These are phyloP conservation scores for Physocladia obscura DNA, from an alignment of 192 early-diverging fungal genomes.

Conservation along the genomic window DNA sequence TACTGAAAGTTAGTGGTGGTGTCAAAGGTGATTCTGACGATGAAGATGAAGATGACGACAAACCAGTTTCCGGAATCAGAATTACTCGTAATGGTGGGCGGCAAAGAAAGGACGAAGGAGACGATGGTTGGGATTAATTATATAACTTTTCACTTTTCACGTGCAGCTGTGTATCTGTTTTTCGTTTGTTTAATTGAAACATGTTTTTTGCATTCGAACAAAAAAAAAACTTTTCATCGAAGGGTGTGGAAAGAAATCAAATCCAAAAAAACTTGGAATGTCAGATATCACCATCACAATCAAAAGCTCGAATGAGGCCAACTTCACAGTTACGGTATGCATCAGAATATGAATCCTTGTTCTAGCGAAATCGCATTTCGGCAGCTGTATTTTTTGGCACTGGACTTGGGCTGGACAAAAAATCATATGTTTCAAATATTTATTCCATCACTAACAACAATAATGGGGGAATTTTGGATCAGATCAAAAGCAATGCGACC, in stretches of 20 bases:
- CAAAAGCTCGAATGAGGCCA: slow-evolving; percentile 73
- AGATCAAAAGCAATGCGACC: slow-evolving; percentile 44
- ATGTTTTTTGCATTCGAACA: too few species aligned
- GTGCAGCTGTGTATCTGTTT: too few species aligned
- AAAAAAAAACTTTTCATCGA: too few species aligned
- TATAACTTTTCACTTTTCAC: too few species aligned
- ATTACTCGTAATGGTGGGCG: slow-evolving; percentile 21
- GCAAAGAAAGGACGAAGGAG: slow-evolving; percentile 28
- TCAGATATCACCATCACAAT: slow-evolving; percentile 65
- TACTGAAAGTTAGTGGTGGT: neutral
- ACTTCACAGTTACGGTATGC: slow-evolving; percentile 65
- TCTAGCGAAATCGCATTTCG: neutral
- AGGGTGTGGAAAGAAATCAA: slow-evolving; percentile 7
- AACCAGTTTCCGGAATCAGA: slow-evolving; percentile 23
- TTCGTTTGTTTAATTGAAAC: too few species aligned
- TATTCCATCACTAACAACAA: too few species aligned
- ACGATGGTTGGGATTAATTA: slow-evolving; percentile 46
- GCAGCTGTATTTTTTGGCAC: neutral
- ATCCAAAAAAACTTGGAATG: slow-evolving; percentile 45
- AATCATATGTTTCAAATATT: too few species aligned
- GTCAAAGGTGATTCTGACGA: slow-evolving; percentile 25
- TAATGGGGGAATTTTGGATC: too few species aligned
- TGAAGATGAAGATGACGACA: slow-evolving; percentile 37
- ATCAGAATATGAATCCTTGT: neutral
- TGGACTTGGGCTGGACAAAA: neutral